Percentiles rank a stretch among this genome's conserved stretches.
Conservation (phyloP, 176 grass and related monocot genomes). For the Aegilops sharonensis region DNA sequence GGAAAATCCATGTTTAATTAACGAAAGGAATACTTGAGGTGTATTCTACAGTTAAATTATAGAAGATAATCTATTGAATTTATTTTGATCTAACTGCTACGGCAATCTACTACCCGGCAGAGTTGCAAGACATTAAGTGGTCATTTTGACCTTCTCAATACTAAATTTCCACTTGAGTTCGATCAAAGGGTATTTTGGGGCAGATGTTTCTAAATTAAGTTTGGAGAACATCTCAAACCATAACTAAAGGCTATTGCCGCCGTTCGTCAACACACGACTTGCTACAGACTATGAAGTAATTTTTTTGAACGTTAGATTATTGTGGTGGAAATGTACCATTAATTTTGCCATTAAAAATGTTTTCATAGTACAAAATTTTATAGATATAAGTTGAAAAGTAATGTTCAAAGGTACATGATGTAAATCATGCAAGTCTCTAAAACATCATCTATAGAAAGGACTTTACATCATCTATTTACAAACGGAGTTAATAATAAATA, state of each 20-base stretch:
- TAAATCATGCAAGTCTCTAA: neutral
- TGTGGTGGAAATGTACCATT: neutral
- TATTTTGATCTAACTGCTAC: neutral
- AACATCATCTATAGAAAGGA: neutral
- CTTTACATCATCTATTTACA: neutral
- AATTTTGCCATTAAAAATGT: neutral
- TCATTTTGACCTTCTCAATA: neutral
- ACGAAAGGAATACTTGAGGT: neutral
- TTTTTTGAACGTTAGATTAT: too few species aligned
- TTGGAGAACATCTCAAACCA: too few species aligned
- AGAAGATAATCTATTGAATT: neutral
- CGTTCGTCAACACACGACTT: too few species aligned
- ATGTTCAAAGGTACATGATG: neutral
- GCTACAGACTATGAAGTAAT: too few species aligned
- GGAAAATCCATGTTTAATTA: neutral
- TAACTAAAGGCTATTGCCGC: too few species aligned
- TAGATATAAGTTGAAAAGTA: neutral
- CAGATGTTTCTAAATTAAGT: too few species aligned
- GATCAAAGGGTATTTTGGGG: too few species aligned
- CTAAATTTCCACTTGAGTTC: neutral
- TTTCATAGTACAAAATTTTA: neutral
- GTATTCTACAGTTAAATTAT: neutral
- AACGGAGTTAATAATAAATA: neutral
- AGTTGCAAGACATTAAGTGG: neutral
- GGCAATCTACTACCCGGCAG: neutral